These are phyloP conservation scores for Vigna hirtella DNA, from an alignment of 306 rosid genomes.

Conservation along the genomic window DNA sequence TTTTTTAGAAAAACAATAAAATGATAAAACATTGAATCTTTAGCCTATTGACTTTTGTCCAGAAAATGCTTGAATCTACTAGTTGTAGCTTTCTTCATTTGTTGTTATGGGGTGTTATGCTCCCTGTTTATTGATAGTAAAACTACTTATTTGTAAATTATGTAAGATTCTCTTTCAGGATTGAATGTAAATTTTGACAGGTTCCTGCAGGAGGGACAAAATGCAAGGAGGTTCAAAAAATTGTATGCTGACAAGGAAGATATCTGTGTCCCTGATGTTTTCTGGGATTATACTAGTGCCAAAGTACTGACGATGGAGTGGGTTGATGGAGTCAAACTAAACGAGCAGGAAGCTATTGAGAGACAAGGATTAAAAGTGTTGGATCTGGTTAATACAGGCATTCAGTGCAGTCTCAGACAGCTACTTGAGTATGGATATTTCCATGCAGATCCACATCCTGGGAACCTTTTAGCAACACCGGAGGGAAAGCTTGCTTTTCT, in stretches of 20 bases:
- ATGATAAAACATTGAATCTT: neutral
- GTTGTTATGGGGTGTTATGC: slow-evolving; percentile 3
- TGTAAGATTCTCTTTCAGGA: slow-evolving; percentile 54
- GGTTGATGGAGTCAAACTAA: slow-evolving; percentile 90
- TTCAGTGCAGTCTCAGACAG: slow-evolving; percentile 94
- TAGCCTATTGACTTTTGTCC: neutral
- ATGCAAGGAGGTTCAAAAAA: slow-evolving; percentile 87
- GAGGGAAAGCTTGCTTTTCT: slow-evolving; percentile 95
- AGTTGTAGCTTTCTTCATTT: slow-evolving; percentile 4
- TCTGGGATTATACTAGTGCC: slow-evolving; percentile 87
- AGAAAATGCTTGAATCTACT: slow-evolving; percentile 1
- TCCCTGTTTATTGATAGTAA: slow-evolving; percentile 5
- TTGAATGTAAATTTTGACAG: slow-evolving; percentile 80
- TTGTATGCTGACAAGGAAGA: slow-evolving; percentile 89
- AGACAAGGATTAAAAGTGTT: slow-evolving; percentile 83
- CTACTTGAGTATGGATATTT: slow-evolving; percentile 94
- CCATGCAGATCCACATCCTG: slow-evolving; percentile 98
- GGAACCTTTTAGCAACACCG: slow-evolving; percentile 91
- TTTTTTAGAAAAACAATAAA: neutral
- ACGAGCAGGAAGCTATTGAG: slow-evolving; percentile 87
- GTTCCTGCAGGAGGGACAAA: slow-evolving; percentile 93
- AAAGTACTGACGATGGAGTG: slow-evolving; percentile 95
- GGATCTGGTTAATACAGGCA: slow-evolving; percentile 85
- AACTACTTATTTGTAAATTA: slow-evolving; percentile 13
- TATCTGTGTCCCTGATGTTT: slow-evolving; percentile 85